Evolutionary conservation across 1,139 yeast species (phyloP).

Genomic region (Sugiyamaella sp.): DNA sequence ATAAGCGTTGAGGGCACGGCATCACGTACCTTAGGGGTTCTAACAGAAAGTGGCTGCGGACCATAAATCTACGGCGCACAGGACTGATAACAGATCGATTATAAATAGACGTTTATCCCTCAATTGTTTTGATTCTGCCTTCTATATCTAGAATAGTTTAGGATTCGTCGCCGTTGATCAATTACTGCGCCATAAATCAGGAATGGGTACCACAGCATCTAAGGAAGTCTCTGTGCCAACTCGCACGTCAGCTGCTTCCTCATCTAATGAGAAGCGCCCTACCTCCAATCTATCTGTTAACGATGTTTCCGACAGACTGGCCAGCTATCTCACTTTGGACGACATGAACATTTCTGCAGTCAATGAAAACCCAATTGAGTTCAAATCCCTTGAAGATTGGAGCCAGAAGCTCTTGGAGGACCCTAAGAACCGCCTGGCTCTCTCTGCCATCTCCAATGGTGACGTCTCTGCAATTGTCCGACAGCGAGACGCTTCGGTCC

Average conservation of each 20-base stretch:
- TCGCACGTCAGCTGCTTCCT: background rate
- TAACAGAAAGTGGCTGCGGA: background rate
- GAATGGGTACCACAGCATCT: constrained; percentile 25
- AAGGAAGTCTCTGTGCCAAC: constrained; percentile 18
- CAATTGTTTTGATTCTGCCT: background rate
- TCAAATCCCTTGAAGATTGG: constrained; percentile 52
- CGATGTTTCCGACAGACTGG: constrained; percentile 29
- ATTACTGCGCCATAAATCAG: background rate
- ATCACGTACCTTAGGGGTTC: constrained; percentile 7
- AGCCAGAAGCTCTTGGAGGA: constrained; percentile 52
- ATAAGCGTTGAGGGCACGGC: constrained; percentile 14
- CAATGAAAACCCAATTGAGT: constrained; percentile 44
- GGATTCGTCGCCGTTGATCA: too few relatives aligned
- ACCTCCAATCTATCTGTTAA: constrained; percentile 9
- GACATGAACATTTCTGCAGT: constrained; percentile 20
- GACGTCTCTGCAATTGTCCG: constrained; percentile 52
- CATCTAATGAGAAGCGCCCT: constrained; percentile 9
- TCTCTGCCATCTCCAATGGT: constrained; percentile 57
- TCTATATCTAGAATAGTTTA: background rate
- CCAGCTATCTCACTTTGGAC: constrained; percentile 28
- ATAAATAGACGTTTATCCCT: constrained; percentile 2
- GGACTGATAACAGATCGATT: background rate
- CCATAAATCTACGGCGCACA: constrained; percentile 14
- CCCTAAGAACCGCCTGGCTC: constrained; percentile 61
- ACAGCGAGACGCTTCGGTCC: constrained; percentile 42